Base-by-base conservation (phyloP, 768 basidiomycete species). In the Kwoniella dejecticola region DNA sequence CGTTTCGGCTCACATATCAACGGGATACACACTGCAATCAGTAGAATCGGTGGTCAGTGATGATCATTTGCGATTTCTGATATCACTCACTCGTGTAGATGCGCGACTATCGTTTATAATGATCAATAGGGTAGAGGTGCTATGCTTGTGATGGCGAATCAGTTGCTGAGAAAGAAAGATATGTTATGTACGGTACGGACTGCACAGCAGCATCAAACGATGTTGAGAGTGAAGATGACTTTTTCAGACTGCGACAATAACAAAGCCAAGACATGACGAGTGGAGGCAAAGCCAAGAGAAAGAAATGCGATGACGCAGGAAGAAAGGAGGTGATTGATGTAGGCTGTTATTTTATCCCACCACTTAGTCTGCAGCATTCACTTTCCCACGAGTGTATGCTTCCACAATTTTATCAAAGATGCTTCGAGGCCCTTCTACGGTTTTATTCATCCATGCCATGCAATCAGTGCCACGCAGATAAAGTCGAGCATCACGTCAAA, bases 1-100 rank as follows among this genome's bases (percentile, higher is more conserved):
- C n/a, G n/a, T n/a, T n/a, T n/a, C n/a, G 19, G 64, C 70, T 59
- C 42, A 74, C 72, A 74, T 26, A 74, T 69, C n/a, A 74, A 41
- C 13, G 72, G 72, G 46, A 74, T 74, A 62, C 72, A 74, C 68
- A 74, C 72, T 74, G 41, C 24, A 33, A 8, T 17, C n/a, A 31
- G 10, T 12, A 17, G 23, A 4, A 12, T 4, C 12, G 45, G n/a
- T 19, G 45, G 21, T 47, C 7, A 21, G 45, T 27, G 13, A 21
- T 47, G 1, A n/a, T n/a, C n/a, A n/a, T n/a, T n/a, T n/a, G n/a
- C n/a, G n/a, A n/a, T n/a, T n/a, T n/a, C n/a, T n/a, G n/a, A n/a
- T n/a, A n/a, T n/a, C n/a, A n/a, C n/a, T n/a, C n/a, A n/a, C n/a
- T n/a, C n/a, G n/a, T n/a, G n/a, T n/a, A n/a, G n/a, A n/a, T n/a